A percentile compares a stretch with the other conserved stretches of the same genome.
Evolutionary conservation across 208 protist species (phyloP).

Genomic region (Acanthamoeba lugdunensis): DNA sequence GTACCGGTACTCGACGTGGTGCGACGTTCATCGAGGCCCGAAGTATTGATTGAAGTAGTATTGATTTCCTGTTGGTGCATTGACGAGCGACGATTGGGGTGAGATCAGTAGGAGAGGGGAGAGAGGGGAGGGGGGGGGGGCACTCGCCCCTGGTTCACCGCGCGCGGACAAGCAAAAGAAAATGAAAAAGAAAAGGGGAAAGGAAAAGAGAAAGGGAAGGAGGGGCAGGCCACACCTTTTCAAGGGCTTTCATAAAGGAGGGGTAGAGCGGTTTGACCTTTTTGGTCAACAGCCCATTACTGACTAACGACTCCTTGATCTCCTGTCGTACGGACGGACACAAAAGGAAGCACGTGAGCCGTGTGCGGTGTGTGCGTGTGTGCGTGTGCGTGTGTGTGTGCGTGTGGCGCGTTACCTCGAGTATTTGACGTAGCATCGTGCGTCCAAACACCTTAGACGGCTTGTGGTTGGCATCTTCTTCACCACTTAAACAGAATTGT

Average conservation of each 20-base stretch:
- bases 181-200: background rate
- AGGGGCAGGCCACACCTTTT: background rate
- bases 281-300: conserved; percentile 1
- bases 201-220: background rate
- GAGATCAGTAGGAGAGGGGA: no score
- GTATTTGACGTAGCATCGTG: background rate
- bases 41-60: no score
- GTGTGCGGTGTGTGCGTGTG: background rate
- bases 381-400: background rate
- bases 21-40: no score
- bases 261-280: background rate
- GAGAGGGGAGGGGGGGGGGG: no score
- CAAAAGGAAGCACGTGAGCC: background rate
- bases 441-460: conserved; percentile 29
- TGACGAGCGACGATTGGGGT: no score
- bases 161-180: no score
- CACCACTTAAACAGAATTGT: background rate
- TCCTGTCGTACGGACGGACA: background rate
- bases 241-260: background rate
- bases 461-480: background rate
- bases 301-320: conserved; percentile 16
- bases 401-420: background rate
- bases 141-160: no score
- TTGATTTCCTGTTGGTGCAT: no score
- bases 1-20: no score